Conservation (phyloP, 1,284 basidiomycete species). For the Tranzscheliella williamsii region DNA sequence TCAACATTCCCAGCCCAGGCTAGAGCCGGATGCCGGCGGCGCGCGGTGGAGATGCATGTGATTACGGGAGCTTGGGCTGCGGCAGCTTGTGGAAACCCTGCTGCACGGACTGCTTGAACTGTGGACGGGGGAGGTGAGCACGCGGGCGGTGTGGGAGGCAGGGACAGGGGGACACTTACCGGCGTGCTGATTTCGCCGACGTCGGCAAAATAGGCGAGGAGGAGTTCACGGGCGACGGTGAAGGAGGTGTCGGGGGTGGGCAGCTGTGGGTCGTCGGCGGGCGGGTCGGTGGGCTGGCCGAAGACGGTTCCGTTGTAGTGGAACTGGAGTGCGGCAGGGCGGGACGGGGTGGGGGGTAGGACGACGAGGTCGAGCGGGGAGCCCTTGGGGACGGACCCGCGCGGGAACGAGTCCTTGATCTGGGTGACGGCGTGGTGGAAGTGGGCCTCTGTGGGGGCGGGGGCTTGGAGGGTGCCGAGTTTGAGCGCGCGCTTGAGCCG, state of each 20-base stretch:
- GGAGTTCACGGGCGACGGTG: constrained; percentile 42
- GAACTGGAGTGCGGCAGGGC: constrained; percentile 15
- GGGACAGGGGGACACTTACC: background rate
- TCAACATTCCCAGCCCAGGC: too few species aligned
- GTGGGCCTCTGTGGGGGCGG: constrained; percentile 21
- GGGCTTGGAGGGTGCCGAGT: constrained; percentile 2
- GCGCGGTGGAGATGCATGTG: too few species aligned
- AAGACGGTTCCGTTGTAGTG: constrained; percentile 40
- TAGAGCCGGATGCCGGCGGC: too few species aligned
- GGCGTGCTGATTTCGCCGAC: constrained; percentile 41
- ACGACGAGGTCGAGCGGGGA: constrained; percentile 62
- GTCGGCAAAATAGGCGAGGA: constrained; percentile 56
- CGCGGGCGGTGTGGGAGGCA: background rate
- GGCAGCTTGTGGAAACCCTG: constrained; percentile 6
- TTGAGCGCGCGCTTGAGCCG: constrained; percentile 67
- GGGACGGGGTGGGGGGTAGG: background rate
- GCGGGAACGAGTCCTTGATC: constrained; percentile 64
- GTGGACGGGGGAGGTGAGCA: background rate
- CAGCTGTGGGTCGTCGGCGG: background rate
- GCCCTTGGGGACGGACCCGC: constrained; percentile 63
- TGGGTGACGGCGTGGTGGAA: constrained; percentile 59
- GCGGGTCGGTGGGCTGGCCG: constrained; percentile 20
- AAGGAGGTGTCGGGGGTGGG: constrained; percentile 9
- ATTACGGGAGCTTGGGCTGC: too few species aligned
- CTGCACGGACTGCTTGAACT: constrained; percentile 33